Percentiles rank a stretch among this genome's conserved stretches.
phyloP scores from a whole-genome alignment of 768 basidiomycete genomes.

The Termitomyces sp. region DNA sequence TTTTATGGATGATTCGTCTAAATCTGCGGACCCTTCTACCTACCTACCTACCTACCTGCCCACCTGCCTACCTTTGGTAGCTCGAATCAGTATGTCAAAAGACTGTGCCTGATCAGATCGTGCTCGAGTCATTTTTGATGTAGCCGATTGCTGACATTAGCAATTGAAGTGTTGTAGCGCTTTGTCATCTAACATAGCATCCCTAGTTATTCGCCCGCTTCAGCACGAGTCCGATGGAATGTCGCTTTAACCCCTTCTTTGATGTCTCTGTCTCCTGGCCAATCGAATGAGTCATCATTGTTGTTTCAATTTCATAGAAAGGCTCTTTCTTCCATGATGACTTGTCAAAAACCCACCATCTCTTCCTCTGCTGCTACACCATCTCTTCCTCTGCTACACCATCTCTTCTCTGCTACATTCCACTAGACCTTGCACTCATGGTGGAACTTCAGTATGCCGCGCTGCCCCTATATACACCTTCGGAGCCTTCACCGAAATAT shows the following conservation, averaged over 20 bases:
- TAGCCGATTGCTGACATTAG: not conserved
- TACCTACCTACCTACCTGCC: too few species aligned
- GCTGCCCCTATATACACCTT: conserved; percentile 52
- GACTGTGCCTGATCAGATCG: conserved; percentile 7
- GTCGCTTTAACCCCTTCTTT: not conserved
- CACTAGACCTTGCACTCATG: not conserved
- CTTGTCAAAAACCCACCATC: not conserved
- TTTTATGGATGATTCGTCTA: too few species aligned
- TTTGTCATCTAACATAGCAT: not conserved
- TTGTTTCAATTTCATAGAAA: not conserved
- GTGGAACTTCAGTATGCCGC: not conserved
- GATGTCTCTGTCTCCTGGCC: not conserved
- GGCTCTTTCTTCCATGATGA: not conserved
- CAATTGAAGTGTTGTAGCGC: too few species aligned
- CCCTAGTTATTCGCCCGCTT: not conserved
- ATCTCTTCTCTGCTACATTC: too few species aligned
- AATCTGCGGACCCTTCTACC: too few species aligned
- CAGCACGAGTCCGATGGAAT: not conserved
- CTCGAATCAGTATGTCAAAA: not conserved
- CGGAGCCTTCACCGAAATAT: conserved; percentile 53
- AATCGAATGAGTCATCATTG: not conserved
- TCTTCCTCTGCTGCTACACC: not conserved
- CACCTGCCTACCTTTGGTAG: too few species aligned
- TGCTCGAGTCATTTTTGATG: conserved; percentile 6
- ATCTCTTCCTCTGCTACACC: not conserved